Evolutionary conservation across 208 protist genomes (phyloP).

Genomic region (Phytomonas serpens): DNA sequence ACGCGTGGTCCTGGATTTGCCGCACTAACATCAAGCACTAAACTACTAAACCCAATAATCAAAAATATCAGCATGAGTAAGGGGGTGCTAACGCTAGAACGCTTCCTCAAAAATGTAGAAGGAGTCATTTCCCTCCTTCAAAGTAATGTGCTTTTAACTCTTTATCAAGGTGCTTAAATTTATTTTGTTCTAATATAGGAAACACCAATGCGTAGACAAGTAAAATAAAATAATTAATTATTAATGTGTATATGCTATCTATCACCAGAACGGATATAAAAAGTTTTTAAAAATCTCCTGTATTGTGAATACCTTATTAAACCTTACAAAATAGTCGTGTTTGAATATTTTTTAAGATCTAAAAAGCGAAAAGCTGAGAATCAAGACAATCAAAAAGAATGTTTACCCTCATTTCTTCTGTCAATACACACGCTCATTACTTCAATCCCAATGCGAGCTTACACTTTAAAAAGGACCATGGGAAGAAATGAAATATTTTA

Average conservation of each 20-base stretch:
- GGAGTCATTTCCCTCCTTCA: neutral
- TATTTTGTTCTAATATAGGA: neutral
- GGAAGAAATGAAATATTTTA: constrained; percentile 1
- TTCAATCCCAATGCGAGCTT: neutral
- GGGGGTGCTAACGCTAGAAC: neutral
- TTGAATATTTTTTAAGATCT: neutral
- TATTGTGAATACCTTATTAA: neutral
- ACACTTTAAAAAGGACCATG: neutral
- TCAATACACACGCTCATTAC: neutral
- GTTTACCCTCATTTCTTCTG: neutral
- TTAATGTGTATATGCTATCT: neutral
- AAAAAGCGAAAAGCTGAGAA: neutral
- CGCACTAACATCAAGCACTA: neutral
- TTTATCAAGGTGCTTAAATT: neutral
- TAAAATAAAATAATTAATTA: neutral
- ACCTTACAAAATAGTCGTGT: neutral
- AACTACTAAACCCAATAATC: neutral
- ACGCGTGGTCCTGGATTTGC: neutral
- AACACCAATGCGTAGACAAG: neutral
- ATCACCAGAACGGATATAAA: neutral
- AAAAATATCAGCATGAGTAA: neutral
- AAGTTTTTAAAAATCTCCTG: neutral
- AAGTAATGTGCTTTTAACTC: neutral
- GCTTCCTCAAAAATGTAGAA: neutral
- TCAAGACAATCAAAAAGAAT: constrained; percentile 5